Evolutionary conservation across 345 rosid genomes (phyloP).

Genomic region (Kernera saxatilis): DNA sequence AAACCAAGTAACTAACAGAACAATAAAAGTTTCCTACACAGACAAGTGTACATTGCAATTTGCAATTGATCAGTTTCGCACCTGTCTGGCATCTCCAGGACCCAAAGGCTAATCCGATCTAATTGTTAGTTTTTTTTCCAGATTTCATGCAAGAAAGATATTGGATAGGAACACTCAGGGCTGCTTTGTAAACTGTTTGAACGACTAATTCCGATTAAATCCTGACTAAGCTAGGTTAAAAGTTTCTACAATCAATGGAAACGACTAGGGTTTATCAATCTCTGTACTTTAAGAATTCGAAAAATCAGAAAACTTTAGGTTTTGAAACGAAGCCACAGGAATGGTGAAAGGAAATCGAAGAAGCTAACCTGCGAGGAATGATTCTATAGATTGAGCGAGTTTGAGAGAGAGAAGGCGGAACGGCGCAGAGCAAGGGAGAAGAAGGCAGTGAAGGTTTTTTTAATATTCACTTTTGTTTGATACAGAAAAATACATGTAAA

Average conservation of each 20-base stretch:
- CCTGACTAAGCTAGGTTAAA: not conserved
- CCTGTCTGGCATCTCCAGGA: not conserved
- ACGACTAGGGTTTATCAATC: not conserved
- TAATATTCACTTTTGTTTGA: too few species aligned
- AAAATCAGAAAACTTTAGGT: not conserved
- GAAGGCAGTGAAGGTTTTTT: not conserved
- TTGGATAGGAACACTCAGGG: not conserved
- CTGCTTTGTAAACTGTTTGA: not conserved
- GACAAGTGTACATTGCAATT: not conserved
- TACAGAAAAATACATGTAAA: too few species aligned
- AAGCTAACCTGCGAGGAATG: slow-evolving; percentile 12
- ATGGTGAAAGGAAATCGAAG: not conserved
- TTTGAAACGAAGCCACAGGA: not conserved
- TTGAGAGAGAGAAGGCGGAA: not conserved
- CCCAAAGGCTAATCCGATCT: not conserved
- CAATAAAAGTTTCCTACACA: too few species aligned
- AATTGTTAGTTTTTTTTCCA: not conserved
- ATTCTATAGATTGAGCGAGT: not conserved
- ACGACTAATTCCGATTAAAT: not conserved
- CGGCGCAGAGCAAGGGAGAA: slow-evolving; percentile 15
- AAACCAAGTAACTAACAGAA: not conserved
- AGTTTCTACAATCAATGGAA: not conserved
- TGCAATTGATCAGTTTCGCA: not conserved
- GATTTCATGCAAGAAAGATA: not conserved
- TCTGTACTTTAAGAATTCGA: not conserved